These are phyloP conservation scores for Carex parvula DNA, from an alignment of 176 grass and related monocot species.

Conservation along the genomic window DNA sequence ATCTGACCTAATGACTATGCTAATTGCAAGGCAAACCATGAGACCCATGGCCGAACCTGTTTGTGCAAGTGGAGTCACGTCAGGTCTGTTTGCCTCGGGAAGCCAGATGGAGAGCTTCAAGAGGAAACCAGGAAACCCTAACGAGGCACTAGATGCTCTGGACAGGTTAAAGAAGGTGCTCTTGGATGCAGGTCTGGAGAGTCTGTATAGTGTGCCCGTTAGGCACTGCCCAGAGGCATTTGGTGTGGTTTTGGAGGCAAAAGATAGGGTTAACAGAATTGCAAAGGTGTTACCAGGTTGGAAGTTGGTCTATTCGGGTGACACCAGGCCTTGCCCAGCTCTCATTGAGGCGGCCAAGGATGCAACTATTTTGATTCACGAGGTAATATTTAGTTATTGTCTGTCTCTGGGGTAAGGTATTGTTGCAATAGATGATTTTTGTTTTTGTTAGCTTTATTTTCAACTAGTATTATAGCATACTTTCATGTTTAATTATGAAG, in stretches of 20 bases:
- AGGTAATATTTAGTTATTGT: constrained; percentile 42
- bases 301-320: constrained; percentile 95
- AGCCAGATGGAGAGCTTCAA: constrained; percentile 88
- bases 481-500: neutral
- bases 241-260: constrained; percentile 68
- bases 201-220: constrained; percentile 86
- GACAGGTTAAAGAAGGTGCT: constrained; percentile 62
- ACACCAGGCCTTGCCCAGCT: constrained; percentile 75
- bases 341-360: constrained; percentile 76
- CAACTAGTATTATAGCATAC: neutral
- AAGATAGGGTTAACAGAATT: constrained; percentile 33
- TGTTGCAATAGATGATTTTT: neutral
- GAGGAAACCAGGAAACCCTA: constrained; percentile 57
- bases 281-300: constrained; percentile 68
- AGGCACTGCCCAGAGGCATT: constrained; percentile 84
- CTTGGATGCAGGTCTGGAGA: constrained; percentile 48
- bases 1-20: neutral
- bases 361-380: constrained; percentile 88
- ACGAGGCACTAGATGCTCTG: constrained; percentile 38
- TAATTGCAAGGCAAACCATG: constrained; percentile 46
- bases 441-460: neutral
- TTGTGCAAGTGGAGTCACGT: constrained; percentile 11
- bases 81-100: constrained; percentile 60
- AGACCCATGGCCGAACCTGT: constrained; percentile 41
- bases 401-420: neutral